phyloP scores from a whole-genome alignment of 192 early-diverging fungal genomes.

The Backusella parvicylindrica region DNA sequence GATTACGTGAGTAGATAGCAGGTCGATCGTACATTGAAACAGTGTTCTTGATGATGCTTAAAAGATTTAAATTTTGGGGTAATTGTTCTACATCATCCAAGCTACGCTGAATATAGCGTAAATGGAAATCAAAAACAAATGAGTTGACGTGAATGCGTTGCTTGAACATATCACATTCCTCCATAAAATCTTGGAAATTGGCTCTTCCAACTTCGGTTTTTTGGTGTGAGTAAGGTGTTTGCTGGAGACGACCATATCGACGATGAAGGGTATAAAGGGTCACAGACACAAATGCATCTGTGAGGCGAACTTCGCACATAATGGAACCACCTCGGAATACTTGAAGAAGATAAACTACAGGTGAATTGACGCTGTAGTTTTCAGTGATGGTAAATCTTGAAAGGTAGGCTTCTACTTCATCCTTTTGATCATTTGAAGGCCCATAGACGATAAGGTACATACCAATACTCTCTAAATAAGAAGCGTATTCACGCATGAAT shows the following conservation, averaged over 20 bases:
- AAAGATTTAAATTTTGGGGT: conserved; percentile 40
- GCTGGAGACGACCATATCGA: conserved; percentile 46
- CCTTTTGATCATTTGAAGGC: conserved; percentile 33
- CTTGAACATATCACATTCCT: conserved; percentile 57
- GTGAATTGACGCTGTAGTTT: conserved; percentile 36
- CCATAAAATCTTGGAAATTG: conserved; percentile 47
- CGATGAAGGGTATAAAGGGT: conserved; percentile 57
- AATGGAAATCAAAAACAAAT: conserved; percentile 59
- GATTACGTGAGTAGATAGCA: conserved; percentile 48
- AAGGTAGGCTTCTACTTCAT: conserved; percentile 37
- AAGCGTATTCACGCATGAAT: conserved; percentile 55
- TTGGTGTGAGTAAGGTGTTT: conserved; percentile 28
- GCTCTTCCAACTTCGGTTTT: conserved; percentile 35
- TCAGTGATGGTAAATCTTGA: conserved; percentile 43
- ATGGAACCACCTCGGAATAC: conserved; percentile 52
- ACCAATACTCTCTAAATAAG: conserved; percentile 53
- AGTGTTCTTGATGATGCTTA: conserved; percentile 47
- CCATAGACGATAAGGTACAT: conserved; percentile 57
- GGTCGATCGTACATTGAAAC: conserved; percentile 40
- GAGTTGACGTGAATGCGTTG: conserved; percentile 57
- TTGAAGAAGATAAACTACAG: conserved; percentile 51
- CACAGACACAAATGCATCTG: conserved; percentile 54
- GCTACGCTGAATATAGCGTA: conserved; percentile 47
- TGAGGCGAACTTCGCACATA: conserved; percentile 56
- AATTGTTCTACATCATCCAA: conserved; percentile 33